Evolutionary conservation across 371 early-diverging fungal species (phyloP).

Genomic region (Apophysomyces variabilis): DNA sequence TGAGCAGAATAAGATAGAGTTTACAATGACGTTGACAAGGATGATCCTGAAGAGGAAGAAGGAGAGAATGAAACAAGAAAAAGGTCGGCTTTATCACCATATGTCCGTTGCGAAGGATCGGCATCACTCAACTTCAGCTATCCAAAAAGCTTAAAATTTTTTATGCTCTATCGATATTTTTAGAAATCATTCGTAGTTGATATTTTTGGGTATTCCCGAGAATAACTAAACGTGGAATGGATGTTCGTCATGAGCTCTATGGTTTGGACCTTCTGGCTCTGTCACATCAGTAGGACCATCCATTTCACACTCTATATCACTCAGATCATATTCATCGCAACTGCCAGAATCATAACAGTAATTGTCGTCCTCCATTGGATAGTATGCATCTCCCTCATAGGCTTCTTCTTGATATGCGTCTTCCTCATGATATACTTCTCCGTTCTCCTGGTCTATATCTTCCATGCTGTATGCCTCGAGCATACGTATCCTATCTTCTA

Average conservation of each 20-base stretch:
- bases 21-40: too few relatives aligned
- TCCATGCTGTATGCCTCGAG: neutral
- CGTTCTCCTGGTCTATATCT: neutral
- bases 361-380: neutral
- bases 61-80: too few relatives aligned
- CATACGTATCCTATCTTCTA: conserved; percentile 34
- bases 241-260: neutral
- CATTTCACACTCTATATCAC: neutral
- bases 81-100: too few relatives aligned
- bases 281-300: neutral
- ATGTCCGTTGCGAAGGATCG: too few relatives aligned
- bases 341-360: conserved; percentile 5
- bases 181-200: too few relatives aligned
- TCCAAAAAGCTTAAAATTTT: too few relatives aligned
- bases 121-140: too few relatives aligned
- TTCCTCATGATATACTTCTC: conserved; percentile 4
- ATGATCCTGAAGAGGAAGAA: too few relatives aligned
- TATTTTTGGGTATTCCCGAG: too few relatives aligned
- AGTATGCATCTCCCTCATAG: conserved; percentile 22
- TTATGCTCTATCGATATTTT: too few relatives aligned
- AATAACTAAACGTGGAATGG: too few relatives aligned
- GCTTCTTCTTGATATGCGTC: conserved; percentile 12
- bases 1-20: too few relatives aligned
- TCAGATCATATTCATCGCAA: neutral
- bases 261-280: neutral